These are phyloP conservation scores for Geotrichum citri-aurantii DNA, from an alignment of 1,139 yeast species.

Conservation along the genomic window DNA sequence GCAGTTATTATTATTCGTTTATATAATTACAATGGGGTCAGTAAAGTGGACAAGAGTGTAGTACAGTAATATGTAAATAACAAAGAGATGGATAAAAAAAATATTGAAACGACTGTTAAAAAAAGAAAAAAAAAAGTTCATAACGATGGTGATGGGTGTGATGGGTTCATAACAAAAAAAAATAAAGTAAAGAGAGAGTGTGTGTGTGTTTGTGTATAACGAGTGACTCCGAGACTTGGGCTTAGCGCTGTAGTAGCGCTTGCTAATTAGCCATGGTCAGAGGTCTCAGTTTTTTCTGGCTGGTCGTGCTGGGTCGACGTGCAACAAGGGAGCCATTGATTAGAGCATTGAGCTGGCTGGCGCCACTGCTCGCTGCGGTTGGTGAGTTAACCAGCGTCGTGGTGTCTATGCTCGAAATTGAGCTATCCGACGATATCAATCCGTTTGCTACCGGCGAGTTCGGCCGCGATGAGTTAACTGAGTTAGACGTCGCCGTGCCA, in stretches of 20 bases:
- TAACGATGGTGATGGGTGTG: not conserved
- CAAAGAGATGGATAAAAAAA: not conserved
- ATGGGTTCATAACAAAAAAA: not conserved
- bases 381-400: not conserved
- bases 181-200: too few relatives aligned
- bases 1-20: not conserved
- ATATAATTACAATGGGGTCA: not conserved
- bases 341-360: not conserved
- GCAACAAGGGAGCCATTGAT: not conserved
- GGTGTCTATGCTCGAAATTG: conserved; percentile 7
- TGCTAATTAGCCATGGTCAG: not conserved
- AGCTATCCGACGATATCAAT: not conserved
- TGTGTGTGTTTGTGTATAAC: too few relatives aligned
- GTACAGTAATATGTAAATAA: not conserved
- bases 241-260: not conserved
- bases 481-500: not conserved
- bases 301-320: conserved; percentile 5
- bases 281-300: conserved; percentile 5
- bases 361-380: not conserved
- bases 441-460: not conserved
- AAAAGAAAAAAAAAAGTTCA: not conserved
- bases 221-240: not conserved
- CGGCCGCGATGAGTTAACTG: conserved; percentile 1
- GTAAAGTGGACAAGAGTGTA: not conserved
- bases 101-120: not conserved